These are phyloP conservation scores for Talinum fruticosum DNA, from an alignment of 148 eudicot genomes.

Conservation along the genomic window DNA sequence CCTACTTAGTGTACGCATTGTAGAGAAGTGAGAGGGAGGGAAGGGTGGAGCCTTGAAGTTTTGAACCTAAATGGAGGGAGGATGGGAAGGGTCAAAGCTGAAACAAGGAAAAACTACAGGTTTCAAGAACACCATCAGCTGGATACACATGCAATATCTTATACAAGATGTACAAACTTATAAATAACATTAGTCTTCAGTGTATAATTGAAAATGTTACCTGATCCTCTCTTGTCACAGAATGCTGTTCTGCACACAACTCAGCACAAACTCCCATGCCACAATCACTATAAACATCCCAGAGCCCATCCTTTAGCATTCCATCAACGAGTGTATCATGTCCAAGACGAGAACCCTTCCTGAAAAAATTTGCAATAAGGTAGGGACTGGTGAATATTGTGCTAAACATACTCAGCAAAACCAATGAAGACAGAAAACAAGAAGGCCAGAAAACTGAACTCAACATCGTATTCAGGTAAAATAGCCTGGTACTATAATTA, in stretches of 20 bases:
- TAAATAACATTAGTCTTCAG: not conserved
- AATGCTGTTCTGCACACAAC: conserved; percentile 80
- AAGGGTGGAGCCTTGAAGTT: not conserved
- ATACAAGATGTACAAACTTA: not conserved
- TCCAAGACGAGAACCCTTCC: conserved; percentile 88
- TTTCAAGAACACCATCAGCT: not conserved
- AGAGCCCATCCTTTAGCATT: conserved; percentile 90
- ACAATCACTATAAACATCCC: conserved; percentile 93
- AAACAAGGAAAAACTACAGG: not conserved
- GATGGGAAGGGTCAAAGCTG: not conserved
- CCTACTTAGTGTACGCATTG: not conserved
- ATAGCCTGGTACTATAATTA: not conserved
- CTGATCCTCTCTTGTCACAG: conserved; percentile 75
- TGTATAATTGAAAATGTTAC: conserved; percentile 27
- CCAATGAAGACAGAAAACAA: not conserved
- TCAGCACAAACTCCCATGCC: conserved; percentile 98
- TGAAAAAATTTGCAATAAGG: conserved; percentile 14
- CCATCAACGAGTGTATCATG: conserved; percentile 98
- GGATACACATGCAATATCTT: not conserved
- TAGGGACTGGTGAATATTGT: not conserved
- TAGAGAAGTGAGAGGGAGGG: not conserved
- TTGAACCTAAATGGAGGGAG: not conserved
- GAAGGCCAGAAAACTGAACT: not conserved
- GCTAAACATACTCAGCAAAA: conserved; percentile 1
- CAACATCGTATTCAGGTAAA: not conserved